phyloP scores from a whole-genome alignment of 306 rosid species.

The Lupinus albus region DNA sequence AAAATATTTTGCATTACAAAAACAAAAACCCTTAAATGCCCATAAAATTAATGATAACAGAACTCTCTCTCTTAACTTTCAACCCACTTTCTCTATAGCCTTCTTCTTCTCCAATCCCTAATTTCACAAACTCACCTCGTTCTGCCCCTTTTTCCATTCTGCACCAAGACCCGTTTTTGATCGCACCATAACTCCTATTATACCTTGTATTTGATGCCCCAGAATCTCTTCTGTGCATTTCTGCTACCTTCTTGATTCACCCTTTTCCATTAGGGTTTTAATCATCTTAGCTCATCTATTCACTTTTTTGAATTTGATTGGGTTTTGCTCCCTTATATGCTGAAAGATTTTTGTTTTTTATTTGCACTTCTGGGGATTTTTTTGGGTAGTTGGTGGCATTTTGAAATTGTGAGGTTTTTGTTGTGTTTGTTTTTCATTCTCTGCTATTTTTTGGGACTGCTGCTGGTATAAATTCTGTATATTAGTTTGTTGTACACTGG shows the following conservation, averaged over 20 bases:
- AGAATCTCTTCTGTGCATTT: constrained; percentile 38
- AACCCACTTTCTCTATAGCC: constrained; percentile 44
- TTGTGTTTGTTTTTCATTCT: constrained; percentile 21
- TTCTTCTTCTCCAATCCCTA: constrained; percentile 50
- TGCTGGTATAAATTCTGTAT: constrained; percentile 29
- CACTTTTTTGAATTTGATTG: constrained; percentile 38
- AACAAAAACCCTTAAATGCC: constrained; percentile 46
- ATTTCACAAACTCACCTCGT: constrained; percentile 31
- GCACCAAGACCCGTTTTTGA: constrained; percentile 55
- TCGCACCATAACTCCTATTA: constrained; percentile 47
- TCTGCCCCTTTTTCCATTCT: constrained; percentile 49
- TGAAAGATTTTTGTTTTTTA: constrained; percentile 23
- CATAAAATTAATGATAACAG: constrained; percentile 15
- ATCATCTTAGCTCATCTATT: constrained; percentile 39
- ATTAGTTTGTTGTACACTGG: constrained; percentile 35
- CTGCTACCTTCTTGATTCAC: constrained; percentile 50
- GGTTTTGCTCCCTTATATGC: constrained; percentile 39
- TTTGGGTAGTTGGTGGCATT: constrained; percentile 32
- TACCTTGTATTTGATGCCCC: constrained; percentile 42
- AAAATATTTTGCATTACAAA: constrained; percentile 31
- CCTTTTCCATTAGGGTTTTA: constrained; percentile 55
- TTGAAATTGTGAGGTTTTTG: constrained; percentile 44
- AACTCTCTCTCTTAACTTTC: constrained; percentile 42
- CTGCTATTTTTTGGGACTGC: constrained; percentile 10
- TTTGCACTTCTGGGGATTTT: constrained; percentile 20